A percentile compares a stretch with the other conserved stretches of the same genome.
These are phyloP conservation scores for Naganishia kalamii DNA, from an alignment of 768 basidiomycete genomes.

Conservation along the genomic window DNA sequence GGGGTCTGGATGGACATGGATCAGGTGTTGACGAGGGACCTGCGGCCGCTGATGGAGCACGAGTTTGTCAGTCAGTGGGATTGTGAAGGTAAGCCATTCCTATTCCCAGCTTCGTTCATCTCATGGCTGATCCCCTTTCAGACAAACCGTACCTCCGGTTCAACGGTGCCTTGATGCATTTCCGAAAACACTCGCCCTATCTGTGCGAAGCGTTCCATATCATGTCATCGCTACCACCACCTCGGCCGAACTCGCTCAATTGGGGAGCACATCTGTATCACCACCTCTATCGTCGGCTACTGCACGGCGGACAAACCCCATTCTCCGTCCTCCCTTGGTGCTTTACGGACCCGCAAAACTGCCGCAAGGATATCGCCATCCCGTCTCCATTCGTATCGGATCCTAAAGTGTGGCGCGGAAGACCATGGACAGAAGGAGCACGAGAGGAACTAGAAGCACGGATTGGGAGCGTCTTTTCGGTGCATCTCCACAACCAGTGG, in stretches of 20 bases:
- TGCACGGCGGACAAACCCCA: slow-evolving; percentile 65
- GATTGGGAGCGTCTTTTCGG: slow-evolving; percentile 60
- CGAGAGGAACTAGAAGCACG: slow-evolving; percentile 51
- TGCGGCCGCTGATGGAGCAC: slow-evolving; percentile 78
- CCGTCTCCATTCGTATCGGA: slow-evolving; percentile 74
- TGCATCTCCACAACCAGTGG: slow-evolving; percentile 97
- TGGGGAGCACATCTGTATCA: slow-evolving; percentile 91
- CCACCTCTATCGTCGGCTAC: slow-evolving; percentile 79
- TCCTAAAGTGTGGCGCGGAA: slow-evolving; percentile 61
- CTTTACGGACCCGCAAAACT: slow-evolving; percentile 84
- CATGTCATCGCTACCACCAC: slow-evolving; percentile 69
- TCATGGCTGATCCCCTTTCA: slow-evolving; percentile 33
- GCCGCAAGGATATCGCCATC: slow-evolving; percentile 83
- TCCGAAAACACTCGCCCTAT: slow-evolving; percentile 83
- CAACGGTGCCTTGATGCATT: slow-evolving; percentile 93
- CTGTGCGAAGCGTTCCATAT: slow-evolving; percentile 93
- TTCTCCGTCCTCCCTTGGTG: slow-evolving; percentile 94
- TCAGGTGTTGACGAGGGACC: slow-evolving; percentile 77
- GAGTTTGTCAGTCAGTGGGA: slow-evolving; percentile 99
- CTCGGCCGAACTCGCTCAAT: slow-evolving; percentile 72
- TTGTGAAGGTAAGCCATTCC: slow-evolving; percentile 68
- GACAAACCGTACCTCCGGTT: slow-evolving; percentile 71
- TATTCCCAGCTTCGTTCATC: neutral
- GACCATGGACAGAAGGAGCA: slow-evolving; percentile 57
- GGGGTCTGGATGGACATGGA: slow-evolving; percentile 99